A percentile compares a stretch with the other conserved stretches of the same genome.
phyloP scores from a whole-genome alignment of 768 basidiomycete genomes.

The Lactifluus subvellereus region DNA sequence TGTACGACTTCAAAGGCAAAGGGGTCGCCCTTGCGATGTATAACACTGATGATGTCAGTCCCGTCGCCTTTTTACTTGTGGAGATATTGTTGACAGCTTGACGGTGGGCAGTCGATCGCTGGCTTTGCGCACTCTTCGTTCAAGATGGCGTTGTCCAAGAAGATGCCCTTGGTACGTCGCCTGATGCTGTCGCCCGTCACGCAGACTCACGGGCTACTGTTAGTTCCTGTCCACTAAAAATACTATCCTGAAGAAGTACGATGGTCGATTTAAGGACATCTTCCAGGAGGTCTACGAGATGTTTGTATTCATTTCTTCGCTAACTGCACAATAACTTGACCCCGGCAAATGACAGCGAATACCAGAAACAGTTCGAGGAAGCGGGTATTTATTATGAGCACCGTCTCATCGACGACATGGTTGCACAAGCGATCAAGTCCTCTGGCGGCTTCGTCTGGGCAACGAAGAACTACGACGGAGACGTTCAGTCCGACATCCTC shows the following conservation, averaged over 20 bases:
- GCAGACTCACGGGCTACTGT: neutral
- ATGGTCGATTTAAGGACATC: slow-evolving; percentile 98
- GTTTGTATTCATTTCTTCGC: slow-evolving; percentile 31
- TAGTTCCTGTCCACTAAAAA: slow-evolving; percentile 98
- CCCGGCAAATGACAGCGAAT: slow-evolving; percentile 39
- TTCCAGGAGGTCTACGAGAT: slow-evolving; percentile 94
- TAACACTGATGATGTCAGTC: slow-evolving; percentile 84
- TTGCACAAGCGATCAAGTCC: slow-evolving; percentile 96
- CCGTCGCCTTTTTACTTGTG: neutral
- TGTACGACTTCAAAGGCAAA: slow-evolving; percentile 89
- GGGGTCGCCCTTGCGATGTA: slow-evolving; percentile 98
- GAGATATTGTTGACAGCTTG: neutral
- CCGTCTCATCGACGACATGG: slow-evolving; percentile 97
- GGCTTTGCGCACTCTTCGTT: slow-evolving; percentile 98
- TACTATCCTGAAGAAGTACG: slow-evolving; percentile 95
- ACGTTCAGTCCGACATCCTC: slow-evolving; percentile 84
- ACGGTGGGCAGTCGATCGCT: slow-evolving; percentile 59
- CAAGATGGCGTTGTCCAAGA: slow-evolving; percentile 87
- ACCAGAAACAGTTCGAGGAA: slow-evolving; percentile 65
- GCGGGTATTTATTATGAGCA: slow-evolving; percentile 89
- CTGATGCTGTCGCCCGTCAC: neutral
- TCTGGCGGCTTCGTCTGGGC: slow-evolving; percentile 78
- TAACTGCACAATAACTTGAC: neutral
- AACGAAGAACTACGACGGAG: slow-evolving; percentile 54
- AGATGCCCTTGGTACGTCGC: slow-evolving; percentile 57